Evolutionary conservation across 306 rosid species (phyloP).

Genomic region (Senna siamea): DNA sequence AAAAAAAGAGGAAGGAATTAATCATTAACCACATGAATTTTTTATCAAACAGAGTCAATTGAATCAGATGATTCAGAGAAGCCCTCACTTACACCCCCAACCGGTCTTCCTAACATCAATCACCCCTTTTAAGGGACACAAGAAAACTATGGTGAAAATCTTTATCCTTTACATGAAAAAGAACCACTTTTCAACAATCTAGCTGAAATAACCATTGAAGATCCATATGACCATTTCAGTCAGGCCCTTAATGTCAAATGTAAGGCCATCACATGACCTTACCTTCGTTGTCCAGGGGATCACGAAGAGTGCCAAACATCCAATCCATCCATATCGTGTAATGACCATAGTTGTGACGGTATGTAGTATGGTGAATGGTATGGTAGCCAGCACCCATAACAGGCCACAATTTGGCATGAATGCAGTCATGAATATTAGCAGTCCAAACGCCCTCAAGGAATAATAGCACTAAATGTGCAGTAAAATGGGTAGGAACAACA

Average conservation of each 20-base stretch:
- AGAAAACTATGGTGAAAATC: slow-evolving; percentile 17
- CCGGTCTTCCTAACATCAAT: slow-evolving; percentile 23
- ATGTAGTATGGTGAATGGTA: slow-evolving; percentile 93
- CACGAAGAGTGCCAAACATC: slow-evolving; percentile 91
- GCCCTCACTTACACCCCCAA: slow-evolving; percentile 17
- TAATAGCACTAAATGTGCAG: slow-evolving; percentile 63
- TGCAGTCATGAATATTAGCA: slow-evolving; percentile 88
- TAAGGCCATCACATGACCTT: slow-evolving; percentile 51
- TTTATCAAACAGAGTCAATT: slow-evolving; percentile 20
- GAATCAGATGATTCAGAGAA: slow-evolving; percentile 22
- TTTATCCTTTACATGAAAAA: slow-evolving; percentile 38
- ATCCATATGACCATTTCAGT: neutral
- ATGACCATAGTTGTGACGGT: slow-evolving; percentile 92
- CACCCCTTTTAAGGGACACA: slow-evolving; percentile 24
- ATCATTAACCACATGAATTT: slow-evolving; percentile 19
- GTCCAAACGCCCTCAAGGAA: slow-evolving; percentile 88
- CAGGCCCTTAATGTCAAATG: neutral
- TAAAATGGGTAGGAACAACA: slow-evolving; percentile 76
- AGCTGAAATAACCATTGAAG: neutral
- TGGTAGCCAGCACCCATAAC: slow-evolving; percentile 98
- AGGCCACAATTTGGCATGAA: slow-evolving; percentile 84
- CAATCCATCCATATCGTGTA: slow-evolving; percentile 95
- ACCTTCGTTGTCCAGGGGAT: slow-evolving; percentile 59
- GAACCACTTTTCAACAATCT: slow-evolving; percentile 19
- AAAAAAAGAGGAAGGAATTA: slow-evolving; percentile 18